Evolutionary conservation across 768 basidiomycete species (phyloP).

Genomic region (Solioccasus polychromus): DNA sequence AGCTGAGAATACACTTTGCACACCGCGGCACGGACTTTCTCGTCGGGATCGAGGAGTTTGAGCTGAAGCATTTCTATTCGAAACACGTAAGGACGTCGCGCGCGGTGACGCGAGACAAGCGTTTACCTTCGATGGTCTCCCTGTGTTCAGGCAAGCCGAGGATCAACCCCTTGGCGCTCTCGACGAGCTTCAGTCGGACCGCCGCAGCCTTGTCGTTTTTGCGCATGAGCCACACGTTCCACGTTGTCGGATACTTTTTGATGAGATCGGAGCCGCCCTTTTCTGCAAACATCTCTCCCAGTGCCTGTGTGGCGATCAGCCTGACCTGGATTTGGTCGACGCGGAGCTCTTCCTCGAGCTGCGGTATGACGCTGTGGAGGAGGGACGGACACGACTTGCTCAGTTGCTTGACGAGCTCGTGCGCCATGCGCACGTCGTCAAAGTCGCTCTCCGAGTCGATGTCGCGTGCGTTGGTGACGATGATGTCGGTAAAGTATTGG

Average conservation of each 20-base stretch:
- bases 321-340: constrained; percentile 72
- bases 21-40: constrained; percentile 81
- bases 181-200: constrained; percentile 80
- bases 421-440: constrained; percentile 70
- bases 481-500: constrained; percentile 91
- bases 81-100: constrained; percentile 4
- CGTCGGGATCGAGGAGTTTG: constrained; percentile 86
- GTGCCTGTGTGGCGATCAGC: constrained; percentile 75
- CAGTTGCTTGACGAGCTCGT: constrained; percentile 82
- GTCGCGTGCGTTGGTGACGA: constrained; percentile 53
- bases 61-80: constrained; percentile 50
- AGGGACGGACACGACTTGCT: constrained; percentile 77
- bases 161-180: constrained; percentile 60
- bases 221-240: constrained; percentile 80
- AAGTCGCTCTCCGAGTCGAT: constrained; percentile 59
- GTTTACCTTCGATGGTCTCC: constrained; percentile 69
- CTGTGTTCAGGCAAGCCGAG: constrained; percentile 63
- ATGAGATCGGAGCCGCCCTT: constrained; percentile 71
- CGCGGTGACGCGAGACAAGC: background rate
- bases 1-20: constrained; percentile 79
- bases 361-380: constrained; percentile 87
- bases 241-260: constrained; percentile 77
- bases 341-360: constrained; percentile 86
- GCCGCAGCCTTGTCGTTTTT: constrained; percentile 69
- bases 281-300: constrained; percentile 90